Conservation (phyloP, 768 basidiomycete species). For the Suillus luteus region DNA sequence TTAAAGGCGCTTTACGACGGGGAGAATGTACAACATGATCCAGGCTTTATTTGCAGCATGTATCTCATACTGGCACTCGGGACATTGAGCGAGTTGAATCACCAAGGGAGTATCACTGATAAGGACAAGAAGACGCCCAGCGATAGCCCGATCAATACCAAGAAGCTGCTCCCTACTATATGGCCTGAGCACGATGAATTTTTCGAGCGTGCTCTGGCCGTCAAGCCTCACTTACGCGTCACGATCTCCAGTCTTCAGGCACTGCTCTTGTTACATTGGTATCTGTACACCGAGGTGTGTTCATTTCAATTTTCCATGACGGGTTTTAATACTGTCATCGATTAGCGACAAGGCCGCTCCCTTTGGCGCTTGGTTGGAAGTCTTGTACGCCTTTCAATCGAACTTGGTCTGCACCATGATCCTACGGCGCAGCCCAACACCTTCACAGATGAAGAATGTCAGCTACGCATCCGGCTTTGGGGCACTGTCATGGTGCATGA, state of each 20-base stretch:
- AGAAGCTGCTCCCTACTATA: conserved; percentile 55
- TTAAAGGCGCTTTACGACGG: conserved; percentile 69
- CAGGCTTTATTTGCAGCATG: conserved; percentile 76
- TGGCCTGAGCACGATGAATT: conserved; percentile 89
- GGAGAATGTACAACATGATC: conserved; percentile 56
- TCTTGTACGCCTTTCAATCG: conserved; percentile 78
- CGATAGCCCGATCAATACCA: conserved; percentile 43
- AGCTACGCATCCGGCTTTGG: conserved; percentile 82
- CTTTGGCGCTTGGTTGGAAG: conserved; percentile 88
- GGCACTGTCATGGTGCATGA: conserved; percentile 84
- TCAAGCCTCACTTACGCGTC: conserved; percentile 83
- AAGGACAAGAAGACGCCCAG: conserved; percentile 40
- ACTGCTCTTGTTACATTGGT: conserved; percentile 84
- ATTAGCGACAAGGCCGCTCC: conserved; percentile 83
- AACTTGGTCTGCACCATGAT: conserved; percentile 86
- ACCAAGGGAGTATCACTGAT: conserved; percentile 58
- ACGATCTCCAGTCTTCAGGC: conserved; percentile 84
- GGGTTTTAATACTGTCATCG: conserved; percentile 15
- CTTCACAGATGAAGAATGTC: conserved; percentile 77
- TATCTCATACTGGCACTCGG: conserved; percentile 81
- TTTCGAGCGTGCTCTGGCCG: conserved; percentile 73
- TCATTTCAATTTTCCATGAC: not conserved
- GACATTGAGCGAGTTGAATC: conserved; percentile 80
- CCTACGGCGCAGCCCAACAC: conserved; percentile 60
- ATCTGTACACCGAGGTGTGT: conserved; percentile 82